phyloP scores from a whole-genome alignment of 805 yeast genomes.

The Tetrapisispora nanseiensis region DNA sequence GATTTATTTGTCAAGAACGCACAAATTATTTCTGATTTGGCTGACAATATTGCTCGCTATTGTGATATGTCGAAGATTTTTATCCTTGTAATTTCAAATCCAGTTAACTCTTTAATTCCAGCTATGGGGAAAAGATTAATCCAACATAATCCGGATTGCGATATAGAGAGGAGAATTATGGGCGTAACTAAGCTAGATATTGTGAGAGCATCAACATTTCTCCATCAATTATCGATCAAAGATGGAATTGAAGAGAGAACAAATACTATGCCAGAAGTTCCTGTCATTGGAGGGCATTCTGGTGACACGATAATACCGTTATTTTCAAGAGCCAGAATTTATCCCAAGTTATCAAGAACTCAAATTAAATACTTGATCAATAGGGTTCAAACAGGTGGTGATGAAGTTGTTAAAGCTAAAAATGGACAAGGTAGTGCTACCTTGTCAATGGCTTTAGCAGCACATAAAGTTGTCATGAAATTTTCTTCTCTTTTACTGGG shows the following conservation, averaged over 20 bases:
- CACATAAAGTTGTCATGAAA: slow-evolving; percentile 63
- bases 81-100: slow-evolving; percentile 79
- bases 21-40: slow-evolving; percentile 62
- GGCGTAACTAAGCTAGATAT: slow-evolving; percentile 87
- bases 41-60: slow-evolving; percentile 60
- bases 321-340: slow-evolving; percentile 36
- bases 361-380: slow-evolving; percentile 53
- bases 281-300: slow-evolving; percentile 91
- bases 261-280: slow-evolving; percentile 41
- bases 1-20: slow-evolving; percentile 81
- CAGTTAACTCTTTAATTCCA: slow-evolving; percentile 89
- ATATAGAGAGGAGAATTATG: slow-evolving; percentile 61
- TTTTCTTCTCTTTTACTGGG: slow-evolving; percentile 29
- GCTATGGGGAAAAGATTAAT: slow-evolving; percentile 68
- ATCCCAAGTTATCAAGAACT: slow-evolving; percentile 16
- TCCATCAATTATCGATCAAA: slow-evolving; percentile 40
- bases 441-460: slow-evolving; percentile 91
- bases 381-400: slow-evolving; percentile 95
- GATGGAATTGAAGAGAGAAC: slow-evolving; percentile 31
- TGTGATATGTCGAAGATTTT: slow-evolving; percentile 59
- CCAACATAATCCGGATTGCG: slow-evolving; percentile 44
- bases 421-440: slow-evolving; percentile 94
- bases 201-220: slow-evolving; percentile 72
- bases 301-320: slow-evolving; percentile 92
- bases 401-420: slow-evolving; percentile 92